Evolutionary conservation across 371 early-diverging fungal species (phyloP), one percentile per base, ranked within the genome.

Genomic region (Saksenaea oblongispora): DNA sequence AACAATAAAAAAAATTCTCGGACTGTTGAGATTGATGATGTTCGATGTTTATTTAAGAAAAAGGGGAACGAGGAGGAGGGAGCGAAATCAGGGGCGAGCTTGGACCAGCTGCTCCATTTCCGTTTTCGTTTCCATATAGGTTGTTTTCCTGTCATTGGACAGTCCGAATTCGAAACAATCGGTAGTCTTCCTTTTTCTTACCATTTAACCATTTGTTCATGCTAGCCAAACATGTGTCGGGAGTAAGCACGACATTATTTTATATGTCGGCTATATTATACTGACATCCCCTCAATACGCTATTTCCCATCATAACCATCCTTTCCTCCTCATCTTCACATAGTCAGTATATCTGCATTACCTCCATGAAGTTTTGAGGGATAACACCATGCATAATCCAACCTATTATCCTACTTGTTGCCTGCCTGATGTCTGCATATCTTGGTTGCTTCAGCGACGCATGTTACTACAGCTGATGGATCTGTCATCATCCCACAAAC

Each of bases 31-130:
- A 5, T 18, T 47, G 47, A 47, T 47, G 47, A 5, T 47, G 24
- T 5, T 47, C 4, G n/a, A 47, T 18, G 47, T 47, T 47, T 47
- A 47, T 47, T 47, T 47, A 47, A 47, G 47, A n/a, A 47, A 42
- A 47, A 47, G 47, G 22, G 47, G 47, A 47, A 47, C 47, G 47
- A 47, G 47, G 47, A 47, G 47, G 22, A 47, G 47, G 47, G 47
- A 22, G 47, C 5, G 47, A 47, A 47, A 47, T 47, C 24, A 47
- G 47, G 47, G 47, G 47, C 24, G 47, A 47, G 47, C 47, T 47
- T 47, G 47, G 47, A 47, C 47, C 47, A 47, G 47, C 47, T 47
- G 47, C 18, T 47, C 47, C 24, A 47, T 47, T 47, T 47, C 47
- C 47, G 18, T 47, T 47, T 47, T 47, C 47, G 47, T 47, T 47